A percentile compares a stretch with the other conserved stretches of the same genome.
Evolutionary conservation across 108 stramenopile genomes (phyloP).

Genomic region (Cyclotella distinguenda): DNA sequence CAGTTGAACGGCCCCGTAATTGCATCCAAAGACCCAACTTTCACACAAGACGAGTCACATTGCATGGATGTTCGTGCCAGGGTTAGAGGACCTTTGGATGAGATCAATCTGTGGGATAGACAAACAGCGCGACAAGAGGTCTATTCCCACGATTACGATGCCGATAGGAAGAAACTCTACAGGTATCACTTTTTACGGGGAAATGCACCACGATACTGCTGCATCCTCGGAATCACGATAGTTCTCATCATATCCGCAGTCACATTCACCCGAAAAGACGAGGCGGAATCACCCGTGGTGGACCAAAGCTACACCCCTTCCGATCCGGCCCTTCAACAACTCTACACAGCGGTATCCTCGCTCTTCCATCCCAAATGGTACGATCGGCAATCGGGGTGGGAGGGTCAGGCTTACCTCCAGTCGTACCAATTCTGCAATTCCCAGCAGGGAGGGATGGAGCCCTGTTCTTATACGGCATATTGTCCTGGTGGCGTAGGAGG

Average conservation of each 20-base stretch:
- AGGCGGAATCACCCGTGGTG: not conserved
- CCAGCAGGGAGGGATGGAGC: not conserved
- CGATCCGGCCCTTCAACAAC: not conserved
- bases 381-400: conserved; percentile 6
- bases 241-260: not conserved
- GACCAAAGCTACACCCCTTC: not conserved
- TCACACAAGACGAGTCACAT: too few species aligned
- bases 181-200: not conserved
- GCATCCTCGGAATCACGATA: not conserved
- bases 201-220: not conserved
- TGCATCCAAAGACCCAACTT: too few species aligned
- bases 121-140: not conserved
- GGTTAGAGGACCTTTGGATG: too few species aligned
- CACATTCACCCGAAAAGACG: not conserved
- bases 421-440: conserved; percentile 2
- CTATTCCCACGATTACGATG: conserved; percentile 6
- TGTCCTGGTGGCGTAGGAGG: conserved; percentile 2
- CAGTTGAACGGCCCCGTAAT: too few species aligned
- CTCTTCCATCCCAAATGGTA: conserved; percentile 1
- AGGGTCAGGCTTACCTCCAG: conserved; percentile 15
- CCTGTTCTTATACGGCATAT: conserved; percentile 3
- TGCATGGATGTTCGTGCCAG: too few species aligned
- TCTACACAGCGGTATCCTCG: not conserved
- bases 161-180: conserved; percentile 2
- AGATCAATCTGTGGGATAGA: conserved; percentile 1